These are phyloP conservation scores for Cylindrodendrum hubeiense DNA, from an alignment of 2,329 filamentous ascomycete species.

Conservation along the genomic window DNA sequence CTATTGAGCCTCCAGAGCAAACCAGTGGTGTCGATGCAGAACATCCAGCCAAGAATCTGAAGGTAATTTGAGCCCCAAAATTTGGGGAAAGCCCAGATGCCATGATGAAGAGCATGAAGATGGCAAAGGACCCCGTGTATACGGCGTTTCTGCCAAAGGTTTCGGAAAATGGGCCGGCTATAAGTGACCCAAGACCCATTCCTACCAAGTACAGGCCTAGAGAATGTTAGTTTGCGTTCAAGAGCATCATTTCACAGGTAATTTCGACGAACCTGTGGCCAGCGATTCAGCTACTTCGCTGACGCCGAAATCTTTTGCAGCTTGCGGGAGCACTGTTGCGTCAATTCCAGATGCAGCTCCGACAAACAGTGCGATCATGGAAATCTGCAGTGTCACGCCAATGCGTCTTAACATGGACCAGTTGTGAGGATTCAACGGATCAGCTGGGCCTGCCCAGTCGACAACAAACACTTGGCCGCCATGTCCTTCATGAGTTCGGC, in stretches of 20 bases:
- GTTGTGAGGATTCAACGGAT: conserved; percentile 59
- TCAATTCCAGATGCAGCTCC: conserved; percentile 66
- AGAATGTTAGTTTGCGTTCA: no score
- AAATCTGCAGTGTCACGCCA: conserved; percentile 56
- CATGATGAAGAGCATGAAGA: conserved; percentile 60
- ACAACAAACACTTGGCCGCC: no score
- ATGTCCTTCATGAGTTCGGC: no score
- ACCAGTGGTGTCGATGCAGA: conserved; percentile 60
- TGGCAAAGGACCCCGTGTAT: conserved; percentile 53
- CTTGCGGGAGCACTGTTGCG: conserved; percentile 59
- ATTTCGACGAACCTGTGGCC: conserved; percentile 52
- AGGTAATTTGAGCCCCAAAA: conserved; percentile 56
- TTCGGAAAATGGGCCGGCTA: conserved; percentile 55
- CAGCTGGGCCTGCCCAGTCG: conserved; percentile 49
- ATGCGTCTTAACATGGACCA: conserved; percentile 55
- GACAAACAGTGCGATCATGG: conserved; percentile 62
- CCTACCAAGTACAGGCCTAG: conserved; percentile 50
- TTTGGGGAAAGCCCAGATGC: conserved; percentile 58
- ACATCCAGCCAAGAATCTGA: conserved; percentile 62
- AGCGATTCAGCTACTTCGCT: conserved; percentile 63
- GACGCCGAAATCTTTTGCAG: conserved; percentile 59
- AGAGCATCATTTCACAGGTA: no score
- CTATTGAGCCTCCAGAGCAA: conserved; percentile 56
- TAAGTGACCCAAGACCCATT: conserved; percentile 52
- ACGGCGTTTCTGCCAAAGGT: conserved; percentile 54